A percentile compares a stretch with the other conserved stretches of the same genome.
phyloP scores from a whole-genome alignment of 805 yeast species.

The Dipodascus albidus region DNA sequence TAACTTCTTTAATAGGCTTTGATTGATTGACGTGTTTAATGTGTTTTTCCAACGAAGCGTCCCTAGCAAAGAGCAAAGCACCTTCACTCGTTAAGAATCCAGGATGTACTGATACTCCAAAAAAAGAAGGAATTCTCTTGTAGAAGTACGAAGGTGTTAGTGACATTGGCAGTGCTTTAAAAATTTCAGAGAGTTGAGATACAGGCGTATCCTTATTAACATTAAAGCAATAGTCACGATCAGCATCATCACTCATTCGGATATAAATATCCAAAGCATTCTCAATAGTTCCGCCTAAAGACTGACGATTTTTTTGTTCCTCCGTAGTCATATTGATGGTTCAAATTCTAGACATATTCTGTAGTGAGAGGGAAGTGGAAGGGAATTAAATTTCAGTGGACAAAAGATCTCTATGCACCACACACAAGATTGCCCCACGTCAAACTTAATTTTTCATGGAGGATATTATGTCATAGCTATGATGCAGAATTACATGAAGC shows the following conservation, averaged over 20 bases:
- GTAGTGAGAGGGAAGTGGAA: too few species aligned
- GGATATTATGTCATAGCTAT: neutral
- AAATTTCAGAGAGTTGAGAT: constrained; percentile 46
- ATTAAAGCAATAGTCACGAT: constrained; percentile 82
- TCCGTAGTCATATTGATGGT: neutral
- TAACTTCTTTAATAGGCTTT: constrained; percentile 41
- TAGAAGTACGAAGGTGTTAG: constrained; percentile 75
- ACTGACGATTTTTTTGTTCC: neutral
- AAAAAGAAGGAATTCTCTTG: constrained; percentile 50
- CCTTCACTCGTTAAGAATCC: constrained; percentile 83
- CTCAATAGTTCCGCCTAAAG: constrained; percentile 5
- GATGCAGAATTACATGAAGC: too few species aligned
- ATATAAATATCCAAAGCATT: constrained; percentile 37
- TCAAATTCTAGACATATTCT: too few species aligned
- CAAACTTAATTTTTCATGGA: neutral
- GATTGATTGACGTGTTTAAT: constrained; percentile 38
- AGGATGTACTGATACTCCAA: constrained; percentile 50
- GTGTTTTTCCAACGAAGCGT: constrained; percentile 40
- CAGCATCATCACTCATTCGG: constrained; percentile 75
- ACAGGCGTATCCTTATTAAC: constrained; percentile 49
- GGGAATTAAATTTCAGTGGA: too few species aligned
- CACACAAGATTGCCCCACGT: neutral
- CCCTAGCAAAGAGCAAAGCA: constrained; percentile 53
- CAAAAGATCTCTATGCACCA: too few species aligned
- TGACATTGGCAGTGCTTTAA: constrained; percentile 56